Conservation (phyloP, 1,284 basidiomycete genomes). For the Sphagnurus paluster region DNA sequence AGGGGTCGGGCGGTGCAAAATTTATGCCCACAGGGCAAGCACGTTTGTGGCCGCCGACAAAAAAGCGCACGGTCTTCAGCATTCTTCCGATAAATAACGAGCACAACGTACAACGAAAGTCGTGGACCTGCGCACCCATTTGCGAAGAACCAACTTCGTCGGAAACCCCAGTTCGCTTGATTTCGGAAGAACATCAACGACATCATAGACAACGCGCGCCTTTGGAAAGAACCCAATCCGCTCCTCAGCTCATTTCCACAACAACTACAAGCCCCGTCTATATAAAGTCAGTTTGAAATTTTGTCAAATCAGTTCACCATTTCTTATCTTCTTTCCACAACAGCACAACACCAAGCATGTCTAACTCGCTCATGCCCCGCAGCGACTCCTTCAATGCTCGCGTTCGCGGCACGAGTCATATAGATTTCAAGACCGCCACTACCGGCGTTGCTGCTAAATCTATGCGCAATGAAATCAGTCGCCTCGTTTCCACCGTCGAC, state of each 20-base stretch:
- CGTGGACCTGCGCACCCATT: constrained; percentile 53
- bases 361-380: constrained; percentile 59
- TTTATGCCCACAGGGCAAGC: constrained; percentile 42
- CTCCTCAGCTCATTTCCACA: constrained; percentile 64
- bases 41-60: constrained; percentile 35
- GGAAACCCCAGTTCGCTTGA: constrained; percentile 21
- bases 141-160: constrained; percentile 44
- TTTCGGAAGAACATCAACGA: constrained; percentile 45
- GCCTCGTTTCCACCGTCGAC: constrained; percentile 83
- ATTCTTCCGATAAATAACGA: constrained; percentile 22
- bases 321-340: constrained; percentile 18
- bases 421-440: constrained; percentile 97
- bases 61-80: constrained; percentile 13
- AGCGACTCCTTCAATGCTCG: constrained; percentile 65
- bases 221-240: constrained; percentile 45
- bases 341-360: constrained; percentile 47
- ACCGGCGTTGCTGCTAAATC: constrained; percentile 97
- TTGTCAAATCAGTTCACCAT: constrained; percentile 11
- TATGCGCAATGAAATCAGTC: constrained; percentile 98
- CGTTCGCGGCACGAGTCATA: constrained; percentile 66
- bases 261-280: constrained; percentile 62
- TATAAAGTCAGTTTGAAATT: constrained; percentile 42
- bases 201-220: constrained; percentile 56
- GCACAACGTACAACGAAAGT: constrained; percentile 27
- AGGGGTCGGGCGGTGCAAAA: constrained; percentile 19